Percentiles rank a stretch among this genome's conserved stretches.
These are phyloP conservation scores for Dactylella cylindrospora DNA, from an alignment of 2,329 filamentous ascomycete species.

Conservation along the genomic window DNA sequence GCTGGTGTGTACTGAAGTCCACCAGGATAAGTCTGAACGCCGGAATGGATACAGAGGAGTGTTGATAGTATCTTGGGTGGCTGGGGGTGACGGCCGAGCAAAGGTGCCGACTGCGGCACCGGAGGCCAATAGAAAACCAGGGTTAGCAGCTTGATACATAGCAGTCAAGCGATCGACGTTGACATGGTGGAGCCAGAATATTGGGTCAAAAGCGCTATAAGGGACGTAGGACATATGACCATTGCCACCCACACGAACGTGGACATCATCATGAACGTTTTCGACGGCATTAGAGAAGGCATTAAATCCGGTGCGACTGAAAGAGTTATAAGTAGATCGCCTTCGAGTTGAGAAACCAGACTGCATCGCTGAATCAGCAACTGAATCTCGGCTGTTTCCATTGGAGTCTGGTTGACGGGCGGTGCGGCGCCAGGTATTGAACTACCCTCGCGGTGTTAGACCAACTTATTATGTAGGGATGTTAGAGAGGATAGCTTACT, in stretches of 20 bases:
- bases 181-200: conserved; percentile 48
- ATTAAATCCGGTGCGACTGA: conserved; percentile 43
- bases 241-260: conserved; percentile 43
- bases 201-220: conserved; percentile 49
- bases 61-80: conserved; percentile 36
- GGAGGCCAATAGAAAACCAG: conserved; percentile 26
- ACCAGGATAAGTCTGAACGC: conserved; percentile 35
- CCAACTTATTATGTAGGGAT: no score
- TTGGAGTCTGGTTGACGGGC: no score
- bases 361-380: conserved; percentile 44
- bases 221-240: conserved; percentile 49
- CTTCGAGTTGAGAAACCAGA: conserved; percentile 45
- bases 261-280: conserved; percentile 48
- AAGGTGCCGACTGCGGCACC: conserved; percentile 41
- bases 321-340: conserved; percentile 46
- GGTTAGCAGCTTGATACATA: conserved; percentile 49
- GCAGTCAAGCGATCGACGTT: conserved; percentile 49
- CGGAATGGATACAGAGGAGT: conserved; percentile 47
- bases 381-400: conserved; percentile 25
- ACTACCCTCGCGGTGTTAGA: no score
- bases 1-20: conserved; percentile 44
- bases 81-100: conserved; percentile 11
- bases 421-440: no score
- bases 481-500: no score
- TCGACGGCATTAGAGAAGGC: conserved; percentile 45